A percentile compares a stretch with the other conserved stretches of the same genome.
Evolutionary conservation across 202 grass and related monocot genomes (phyloP).

Genomic region (Dendrocalamus latiflorus): DNA sequence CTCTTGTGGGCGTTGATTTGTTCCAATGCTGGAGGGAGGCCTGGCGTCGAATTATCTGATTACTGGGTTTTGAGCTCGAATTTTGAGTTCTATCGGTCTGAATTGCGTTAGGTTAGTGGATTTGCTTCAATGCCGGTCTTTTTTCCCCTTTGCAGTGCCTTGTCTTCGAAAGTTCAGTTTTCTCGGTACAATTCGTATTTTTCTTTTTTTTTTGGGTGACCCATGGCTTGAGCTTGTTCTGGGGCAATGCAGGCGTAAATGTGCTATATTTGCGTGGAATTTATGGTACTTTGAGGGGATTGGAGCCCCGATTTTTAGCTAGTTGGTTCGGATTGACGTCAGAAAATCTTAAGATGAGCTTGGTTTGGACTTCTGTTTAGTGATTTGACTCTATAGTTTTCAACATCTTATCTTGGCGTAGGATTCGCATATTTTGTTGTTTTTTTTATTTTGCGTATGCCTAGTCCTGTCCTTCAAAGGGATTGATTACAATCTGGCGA

Average conservation of each 20-base stretch:
- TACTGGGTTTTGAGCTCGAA: background rate
- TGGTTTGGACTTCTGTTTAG: background rate
- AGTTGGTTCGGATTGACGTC: background rate
- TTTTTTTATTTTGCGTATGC: background rate
- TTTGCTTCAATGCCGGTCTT: background rate
- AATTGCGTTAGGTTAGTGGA: background rate
- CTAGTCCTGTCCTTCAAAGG: background rate
- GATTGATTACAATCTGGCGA: background rate
- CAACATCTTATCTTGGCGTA: background rate
- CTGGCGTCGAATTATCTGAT: background rate
- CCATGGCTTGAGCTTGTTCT: background rate
- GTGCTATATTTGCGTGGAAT: background rate
- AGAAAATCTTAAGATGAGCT: background rate
- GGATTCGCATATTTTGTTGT: background rate
- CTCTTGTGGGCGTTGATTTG: background rate
- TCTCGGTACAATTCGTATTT: background rate
- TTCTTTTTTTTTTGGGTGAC: background rate
- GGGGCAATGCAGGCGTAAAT: slow-evolving; percentile 20
- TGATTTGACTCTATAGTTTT: background rate
- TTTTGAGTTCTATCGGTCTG: background rate
- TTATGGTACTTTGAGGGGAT: background rate
- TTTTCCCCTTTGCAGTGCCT: background rate
- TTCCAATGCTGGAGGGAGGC: slow-evolving; percentile 19
- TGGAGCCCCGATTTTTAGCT: background rate
- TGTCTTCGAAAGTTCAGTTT: background rate